phyloP scores from a whole-genome alignment of 2,329 filamentous ascomycete genomes.

The Verticillium isaacii region DNA sequence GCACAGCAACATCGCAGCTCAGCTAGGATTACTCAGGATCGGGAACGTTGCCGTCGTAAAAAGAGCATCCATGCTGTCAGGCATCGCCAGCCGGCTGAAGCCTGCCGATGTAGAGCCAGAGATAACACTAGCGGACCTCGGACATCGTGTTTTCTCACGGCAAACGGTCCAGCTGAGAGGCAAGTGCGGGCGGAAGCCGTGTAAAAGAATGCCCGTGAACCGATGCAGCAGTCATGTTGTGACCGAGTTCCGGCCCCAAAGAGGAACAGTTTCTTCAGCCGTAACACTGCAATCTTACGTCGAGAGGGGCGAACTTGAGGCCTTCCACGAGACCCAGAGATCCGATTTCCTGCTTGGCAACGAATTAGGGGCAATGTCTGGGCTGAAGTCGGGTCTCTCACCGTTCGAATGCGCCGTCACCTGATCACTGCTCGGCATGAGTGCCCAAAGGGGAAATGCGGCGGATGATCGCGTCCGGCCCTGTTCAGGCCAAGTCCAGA shows the following conservation, averaged over 20 bases:
- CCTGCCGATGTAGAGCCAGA: not conserved
- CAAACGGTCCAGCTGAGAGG: not conserved
- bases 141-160: not conserved
- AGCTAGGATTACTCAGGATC: not conserved
- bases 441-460: conserved; percentile 1
- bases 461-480: conserved; percentile 2
- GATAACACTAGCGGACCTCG: not conserved
- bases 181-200: not conserved
- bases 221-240: not conserved
- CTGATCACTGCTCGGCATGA: not conserved
- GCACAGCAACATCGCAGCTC: not conserved
- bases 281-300: not conserved
- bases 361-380: not conserved
- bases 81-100: not conserved
- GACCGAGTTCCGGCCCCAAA: not conserved
- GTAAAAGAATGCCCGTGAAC: not conserved
- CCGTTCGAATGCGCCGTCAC: not conserved
- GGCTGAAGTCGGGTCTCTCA: not conserved
- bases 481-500: not conserved
- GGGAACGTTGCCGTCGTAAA: not conserved
- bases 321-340: not conserved
- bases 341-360: not conserved
- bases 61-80: not conserved
- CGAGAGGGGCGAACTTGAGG: not conserved
- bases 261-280: not conserved